These are phyloP conservation scores for Alternaria tenuissima DNA, from an alignment of 2,329 filamentous ascomycete genomes.

Conservation along the genomic window DNA sequence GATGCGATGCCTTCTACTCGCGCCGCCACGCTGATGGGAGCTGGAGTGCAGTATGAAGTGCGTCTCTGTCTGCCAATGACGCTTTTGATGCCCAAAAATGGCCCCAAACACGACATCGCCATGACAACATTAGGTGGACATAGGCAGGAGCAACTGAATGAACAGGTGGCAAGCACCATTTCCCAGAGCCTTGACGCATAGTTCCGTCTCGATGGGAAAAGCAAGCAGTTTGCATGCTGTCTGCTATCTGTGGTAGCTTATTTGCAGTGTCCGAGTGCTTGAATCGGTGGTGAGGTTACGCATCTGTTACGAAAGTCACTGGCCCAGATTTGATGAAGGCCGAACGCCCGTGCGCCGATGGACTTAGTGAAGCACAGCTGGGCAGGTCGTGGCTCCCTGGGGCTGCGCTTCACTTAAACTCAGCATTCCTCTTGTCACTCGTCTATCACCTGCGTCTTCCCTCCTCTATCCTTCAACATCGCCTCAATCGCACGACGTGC, in stretches of 20 bases:
- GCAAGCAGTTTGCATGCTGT: neutral
- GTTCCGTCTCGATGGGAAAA: neutral
- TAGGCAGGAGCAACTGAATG: constrained; percentile 16
- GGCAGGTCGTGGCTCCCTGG: constrained; percentile 30
- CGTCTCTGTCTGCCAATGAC: neutral
- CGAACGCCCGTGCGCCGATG: constrained; percentile 32
- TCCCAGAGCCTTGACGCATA: neutral
- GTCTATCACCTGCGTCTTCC: constrained; percentile 24
- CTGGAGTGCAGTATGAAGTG: neutral
- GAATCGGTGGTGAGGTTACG: constrained; percentile 14
- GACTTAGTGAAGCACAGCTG: constrained; percentile 29
- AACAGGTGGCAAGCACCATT: constrained; percentile 13
- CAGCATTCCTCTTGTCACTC: constrained; percentile 41
- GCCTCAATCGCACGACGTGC: constrained; percentile 23
- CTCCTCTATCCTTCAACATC: constrained; percentile 31
- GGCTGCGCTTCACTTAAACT: constrained; percentile 39
- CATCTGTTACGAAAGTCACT: constrained; percentile 34
- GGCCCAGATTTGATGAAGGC: constrained; percentile 34
- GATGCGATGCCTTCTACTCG: neutral
- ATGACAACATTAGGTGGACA: constrained; percentile 17
- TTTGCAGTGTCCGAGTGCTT: constrained; percentile 3
- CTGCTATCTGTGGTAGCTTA: neutral
- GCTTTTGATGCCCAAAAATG: neutral
- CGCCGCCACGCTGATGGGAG: neutral
- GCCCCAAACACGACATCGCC: neutral